Evolutionary conservation across 306 rosid genomes (phyloP).

Genomic region (Astragalus membranaceus): DNA sequence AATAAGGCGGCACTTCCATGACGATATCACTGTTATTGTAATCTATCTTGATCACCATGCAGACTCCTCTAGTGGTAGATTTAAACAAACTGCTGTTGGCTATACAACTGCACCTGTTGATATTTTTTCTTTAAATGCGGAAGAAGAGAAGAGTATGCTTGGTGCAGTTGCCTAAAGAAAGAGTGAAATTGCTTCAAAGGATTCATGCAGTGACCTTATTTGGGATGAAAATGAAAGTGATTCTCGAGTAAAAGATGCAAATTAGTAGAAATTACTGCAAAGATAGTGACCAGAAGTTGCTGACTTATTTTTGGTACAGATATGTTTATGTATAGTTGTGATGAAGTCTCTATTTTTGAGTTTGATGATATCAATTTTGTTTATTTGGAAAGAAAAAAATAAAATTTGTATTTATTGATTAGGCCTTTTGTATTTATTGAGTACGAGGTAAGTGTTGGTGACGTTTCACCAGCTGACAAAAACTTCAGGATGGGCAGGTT

Average conservation of each 20-base stretch:
- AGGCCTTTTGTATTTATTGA: not conserved
- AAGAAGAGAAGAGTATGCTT: conserved; percentile 35
- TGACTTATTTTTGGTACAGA: conserved; percentile 41
- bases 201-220: conserved; percentile 14
- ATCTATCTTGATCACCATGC: conserved; percentile 69
- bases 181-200: conserved; percentile 15
- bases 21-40: conserved; percentile 85
- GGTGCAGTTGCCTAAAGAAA: conserved; percentile 30
- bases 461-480: conserved; percentile 3
- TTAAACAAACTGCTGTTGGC: conserved; percentile 37
- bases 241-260: conserved; percentile 5
- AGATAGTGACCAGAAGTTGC: conserved; percentile 29
- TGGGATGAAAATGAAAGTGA: conserved; percentile 2
- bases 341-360: conserved; percentile 16
- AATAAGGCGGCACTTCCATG: conserved; percentile 81
- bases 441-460: conserved; percentile 5
- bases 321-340: conserved; percentile 38
- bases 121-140: conserved; percentile 59
- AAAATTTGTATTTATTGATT: conserved; percentile 32
- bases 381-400: conserved; percentile 24
- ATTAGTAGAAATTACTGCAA: conserved; percentile 20
- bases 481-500: conserved; percentile 1
- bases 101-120: conserved; percentile 75
- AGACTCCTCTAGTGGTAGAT: conserved; percentile 33
- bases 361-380: conserved; percentile 36